Base-by-base conservation (phyloP, 2,329 filamentous ascomycete genomes). In the Aspergillus clavatus region DNA sequence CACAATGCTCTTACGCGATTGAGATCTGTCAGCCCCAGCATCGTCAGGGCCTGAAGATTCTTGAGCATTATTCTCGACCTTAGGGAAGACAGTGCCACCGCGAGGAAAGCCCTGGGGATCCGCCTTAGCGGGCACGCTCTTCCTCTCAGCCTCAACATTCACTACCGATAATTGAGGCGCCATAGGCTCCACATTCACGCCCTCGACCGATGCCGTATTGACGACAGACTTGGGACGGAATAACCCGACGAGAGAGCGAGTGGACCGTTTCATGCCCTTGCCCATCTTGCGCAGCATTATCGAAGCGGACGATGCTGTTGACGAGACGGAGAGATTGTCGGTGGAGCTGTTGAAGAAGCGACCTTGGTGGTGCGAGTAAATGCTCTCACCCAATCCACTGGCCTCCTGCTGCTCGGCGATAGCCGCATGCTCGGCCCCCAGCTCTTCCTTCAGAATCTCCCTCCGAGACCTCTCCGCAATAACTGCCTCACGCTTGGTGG, bases 371-470 rank as follows among this genome's bases (percentile, higher is more conserved):
- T 62, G 56, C 19, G 86, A 87, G 65, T 98, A 98, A 56, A 98
- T 98, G 63, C 84, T 93, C 62, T 86, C 89, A 48, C 93, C 93
- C 51, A 98, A 83, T 16, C 93, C 93, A 48, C 82, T 85, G 50
- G 87, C 91, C 72, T 98, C 93, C 68, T 98, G 93, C 63, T 87
- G 86, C 63, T 89, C 82, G 26, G 89, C 91, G 65, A 98, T 96
- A 33, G 88, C 86, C 22, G 83, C 87, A 68, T 97, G 89, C 66
- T 97, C 91, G 3, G 86, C 85, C 66, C 95, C 89, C 57, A 87
- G 79, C 28, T 85, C 78, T 53, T 88, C 84, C n/a, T 70, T 65
- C 29, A 73, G 68, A 45, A 79, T 78, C 16, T 85, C 80, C 60
- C 84, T 87, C 45, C 84, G 82, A 46, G 86, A 70, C 59, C 80